phyloP scores from a whole-genome alignment of 176 grass and related monocot species.

The Ampelocalamus luodianensis region DNA sequence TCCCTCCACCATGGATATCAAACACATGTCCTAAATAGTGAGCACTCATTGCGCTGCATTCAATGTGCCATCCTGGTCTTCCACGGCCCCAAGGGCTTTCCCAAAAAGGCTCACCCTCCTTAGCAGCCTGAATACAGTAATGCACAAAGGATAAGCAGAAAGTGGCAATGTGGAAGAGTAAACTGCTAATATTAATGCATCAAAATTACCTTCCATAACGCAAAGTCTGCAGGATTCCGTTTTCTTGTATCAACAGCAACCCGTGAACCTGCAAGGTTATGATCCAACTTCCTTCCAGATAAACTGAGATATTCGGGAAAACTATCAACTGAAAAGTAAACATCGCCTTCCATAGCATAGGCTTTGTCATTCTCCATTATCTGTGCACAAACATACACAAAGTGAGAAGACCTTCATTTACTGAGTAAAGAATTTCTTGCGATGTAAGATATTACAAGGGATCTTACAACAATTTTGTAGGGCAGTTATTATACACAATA shows the following conservation, averaged over 20 bases:
- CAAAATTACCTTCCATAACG: slow-evolving; percentile 68
- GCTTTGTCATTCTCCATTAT: slow-evolving; percentile 70
- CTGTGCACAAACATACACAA: slow-evolving; percentile 44
- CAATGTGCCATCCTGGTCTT: slow-evolving; percentile 88
- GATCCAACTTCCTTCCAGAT: slow-evolving; percentile 60
- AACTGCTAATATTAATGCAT: slow-evolving; percentile 16
- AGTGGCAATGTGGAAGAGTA: neutral
- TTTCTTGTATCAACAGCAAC: slow-evolving; percentile 72
- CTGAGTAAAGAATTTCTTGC: neutral
- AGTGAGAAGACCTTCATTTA: neutral
- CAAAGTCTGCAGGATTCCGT: slow-evolving; percentile 56
- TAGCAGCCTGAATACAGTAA: slow-evolving; percentile 50
- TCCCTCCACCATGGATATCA: slow-evolving; percentile 85
- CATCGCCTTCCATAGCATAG: slow-evolving; percentile 72
- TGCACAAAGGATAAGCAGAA: slow-evolving; percentile 41
- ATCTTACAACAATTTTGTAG: neutral
- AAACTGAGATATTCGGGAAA: slow-evolving; percentile 64
- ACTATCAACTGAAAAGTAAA: slow-evolving; percentile 68
- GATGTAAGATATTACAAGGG: neutral
- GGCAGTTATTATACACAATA: neutral
- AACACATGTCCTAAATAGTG: slow-evolving; percentile 65
- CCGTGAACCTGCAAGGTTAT: slow-evolving; percentile 61
- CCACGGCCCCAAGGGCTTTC: slow-evolving; percentile 77
- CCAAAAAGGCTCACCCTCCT: slow-evolving; percentile 70
- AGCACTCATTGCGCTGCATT: slow-evolving; percentile 83